Evolutionary conservation across 768 basidiomycete species (phyloP).

Genomic region (Mycena belliarum): DNA sequence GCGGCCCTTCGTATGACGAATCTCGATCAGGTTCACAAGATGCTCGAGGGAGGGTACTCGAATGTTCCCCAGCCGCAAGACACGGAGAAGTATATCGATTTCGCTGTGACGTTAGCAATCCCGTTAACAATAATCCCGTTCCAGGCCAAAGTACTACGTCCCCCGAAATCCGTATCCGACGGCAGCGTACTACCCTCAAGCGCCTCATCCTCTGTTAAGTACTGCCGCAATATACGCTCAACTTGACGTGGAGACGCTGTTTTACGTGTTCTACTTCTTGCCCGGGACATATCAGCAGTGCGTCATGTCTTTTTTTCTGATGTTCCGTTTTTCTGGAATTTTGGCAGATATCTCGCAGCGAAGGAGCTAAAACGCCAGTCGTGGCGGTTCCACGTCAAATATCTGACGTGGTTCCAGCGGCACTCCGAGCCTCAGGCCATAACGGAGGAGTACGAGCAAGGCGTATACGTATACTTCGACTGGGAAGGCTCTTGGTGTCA

Average conservation of each 20-base stretch:
- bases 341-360: conserved; percentile 83
- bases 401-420: conserved; percentile 99
- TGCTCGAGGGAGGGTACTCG: conserved; percentile 89
- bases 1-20: conserved; percentile 85
- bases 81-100: conserved; percentile 78
- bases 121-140: conserved; percentile 11
- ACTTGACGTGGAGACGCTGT: conserved; percentile 94
- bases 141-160: conserved; percentile 94
- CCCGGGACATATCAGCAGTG: conserved; percentile 98
- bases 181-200: conserved; percentile 93
- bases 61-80: conserved; percentile 91
- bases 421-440: conserved; percentile 98
- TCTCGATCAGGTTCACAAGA: conserved; percentile 86
- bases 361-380: conserved; percentile 96
- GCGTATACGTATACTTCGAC: conserved; percentile 98
- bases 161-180: conserved; percentile 90
- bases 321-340: conserved; percentile 3
- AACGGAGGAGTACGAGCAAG: conserved; percentile 99
- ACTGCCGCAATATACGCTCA: conserved; percentile 85
- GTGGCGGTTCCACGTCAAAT: conserved; percentile 99
- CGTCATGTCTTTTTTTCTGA: conserved; percentile 29
- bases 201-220: conserved; percentile 76
- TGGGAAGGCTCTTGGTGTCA: conserved; percentile 99
- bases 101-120: conserved; percentile 2
- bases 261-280: conserved; percentile 98